Conservation (phyloP, 2,329 filamentous ascomycete species). For the Colletotrichum sp. region DNA sequence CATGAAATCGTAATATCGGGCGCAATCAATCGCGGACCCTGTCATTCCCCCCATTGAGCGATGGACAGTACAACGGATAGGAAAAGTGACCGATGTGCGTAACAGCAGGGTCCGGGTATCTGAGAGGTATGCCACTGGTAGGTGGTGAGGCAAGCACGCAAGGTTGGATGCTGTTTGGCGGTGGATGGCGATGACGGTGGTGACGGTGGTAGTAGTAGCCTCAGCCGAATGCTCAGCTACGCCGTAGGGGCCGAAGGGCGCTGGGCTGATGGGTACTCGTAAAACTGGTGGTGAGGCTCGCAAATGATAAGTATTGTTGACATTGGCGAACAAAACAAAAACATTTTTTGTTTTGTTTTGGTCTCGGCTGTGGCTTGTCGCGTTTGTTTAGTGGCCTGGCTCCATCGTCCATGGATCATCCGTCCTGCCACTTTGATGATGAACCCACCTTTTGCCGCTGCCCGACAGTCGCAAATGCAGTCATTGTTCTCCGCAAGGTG, state of each 20-base stretch:
- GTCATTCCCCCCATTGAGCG: background rate
- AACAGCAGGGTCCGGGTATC: background rate
- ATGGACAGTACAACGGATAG: background rate
- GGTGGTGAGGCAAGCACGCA: conserved; percentile 11
- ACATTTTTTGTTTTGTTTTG: conserved; percentile 19
- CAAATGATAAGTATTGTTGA: background rate
- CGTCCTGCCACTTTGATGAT: conserved; percentile 12
- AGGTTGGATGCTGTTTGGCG: background rate
- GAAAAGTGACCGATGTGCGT: background rate
- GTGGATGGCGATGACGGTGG: background rate
- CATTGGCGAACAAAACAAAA: background rate
- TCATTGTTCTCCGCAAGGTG: background rate
- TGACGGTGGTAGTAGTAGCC: conserved; percentile 6
- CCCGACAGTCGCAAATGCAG: background rate
- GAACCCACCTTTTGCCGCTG: conserved; percentile 10
- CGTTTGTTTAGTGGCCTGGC: conserved; percentile 19
- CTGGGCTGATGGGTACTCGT: background rate
- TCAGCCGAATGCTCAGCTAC: background rate
- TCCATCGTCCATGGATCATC: conserved; percentile 14
- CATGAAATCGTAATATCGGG: conserved; percentile 18
- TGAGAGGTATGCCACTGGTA: background rate
- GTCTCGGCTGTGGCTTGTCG: conserved; percentile 19
- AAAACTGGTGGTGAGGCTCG: background rate
- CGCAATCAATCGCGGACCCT: conserved; percentile 11
- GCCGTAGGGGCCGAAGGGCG: background rate